A percentile compares a stretch with the other conserved stretches of the same genome.
Conservation (phyloP, 257 asterid genomes). For the Paulownia fortunei region DNA sequence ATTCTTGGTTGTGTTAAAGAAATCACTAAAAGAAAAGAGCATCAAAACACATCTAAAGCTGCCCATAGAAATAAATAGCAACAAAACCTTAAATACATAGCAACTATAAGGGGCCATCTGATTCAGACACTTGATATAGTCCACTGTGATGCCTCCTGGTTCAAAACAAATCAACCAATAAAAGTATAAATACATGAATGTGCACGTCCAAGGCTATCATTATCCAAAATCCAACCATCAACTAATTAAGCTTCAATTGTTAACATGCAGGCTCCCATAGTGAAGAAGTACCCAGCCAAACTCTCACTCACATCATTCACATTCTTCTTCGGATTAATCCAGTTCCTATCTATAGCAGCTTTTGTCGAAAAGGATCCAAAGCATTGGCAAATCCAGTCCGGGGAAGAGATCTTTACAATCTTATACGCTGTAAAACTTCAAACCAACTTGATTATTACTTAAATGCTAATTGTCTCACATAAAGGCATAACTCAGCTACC, state of each 20-base stretch:
- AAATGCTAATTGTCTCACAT: neutral
- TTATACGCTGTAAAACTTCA: constrained; percentile 69
- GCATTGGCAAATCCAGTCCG: constrained; percentile 71
- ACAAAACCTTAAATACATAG: no score
- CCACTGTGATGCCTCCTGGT: no score
- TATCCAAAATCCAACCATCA: neutral
- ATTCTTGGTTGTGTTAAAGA: no score
- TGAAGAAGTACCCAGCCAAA: constrained; percentile 88
- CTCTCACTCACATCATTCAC: constrained; percentile 87
- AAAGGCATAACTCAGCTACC: constrained; percentile 17
- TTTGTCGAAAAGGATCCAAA: constrained; percentile 70
- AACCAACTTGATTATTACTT: constrained; percentile 4
- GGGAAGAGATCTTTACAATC: constrained; percentile 73
- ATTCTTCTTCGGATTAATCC: constrained; percentile 81
- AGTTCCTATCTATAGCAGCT: constrained; percentile 80
- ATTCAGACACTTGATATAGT: no score
- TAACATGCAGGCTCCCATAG: constrained; percentile 73
- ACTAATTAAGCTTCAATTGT: constrained; percentile 17
- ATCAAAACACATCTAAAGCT: no score
- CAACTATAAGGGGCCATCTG: no score
- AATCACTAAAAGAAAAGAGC: no score
- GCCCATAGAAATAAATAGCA: no score
- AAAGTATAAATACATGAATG: neutral
- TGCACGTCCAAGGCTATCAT: neutral
- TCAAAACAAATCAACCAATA: no score